Base-by-base conservation (phyloP, 129 eudicot genomes). In the Chrysanthemum makinoi region DNA sequence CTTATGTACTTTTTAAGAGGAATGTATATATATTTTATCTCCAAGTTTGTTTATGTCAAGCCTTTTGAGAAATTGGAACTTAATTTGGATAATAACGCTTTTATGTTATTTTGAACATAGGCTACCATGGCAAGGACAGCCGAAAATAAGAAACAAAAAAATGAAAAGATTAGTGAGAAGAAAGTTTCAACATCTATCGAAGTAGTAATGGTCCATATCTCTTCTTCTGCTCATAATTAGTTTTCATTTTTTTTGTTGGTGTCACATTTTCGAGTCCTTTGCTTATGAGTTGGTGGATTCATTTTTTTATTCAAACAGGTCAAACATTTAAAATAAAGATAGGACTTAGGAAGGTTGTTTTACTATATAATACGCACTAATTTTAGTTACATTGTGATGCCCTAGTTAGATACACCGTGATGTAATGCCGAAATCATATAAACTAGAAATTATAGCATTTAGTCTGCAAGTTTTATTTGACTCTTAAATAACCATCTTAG, bases 121-220 rank as follows among this genome's bases (percentile, higher is more conserved):
- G 78, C 98, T 92, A 67, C 98, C 96, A 26, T 92, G 96, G 98
- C 96, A 88, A 80, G 97, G 96, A n/a, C 74, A 84, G 96, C 97
- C 14, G 97, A 96, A 64, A 91, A 75, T 74, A 91, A 91, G 83
- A 91, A 91, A 81, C 96, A 91, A 66, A 91, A 91, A 79, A 88
- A 91, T 62, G 97, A 91, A 53, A 88, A 77, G 78, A 91, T 91
- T 18, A 91, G 97, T 64, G 98, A 92, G 72, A 92, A 92, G 68
- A 92, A 92, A 72, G 95, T 92, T 50, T 73, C 84, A 33, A 92
- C 98, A 49, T 92, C 98, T 13, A 89, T 92, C 59, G 98, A 92
- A 91, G 96, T 19, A 33, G 46, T 66, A 10, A 12, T 12, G 51
- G 4, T 50, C 22, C 2, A n/a, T 10, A 44, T 63, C 2, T 51